phyloP scores from a whole-genome alignment of 768 basidiomycete species.

The Erythrobasidium yunnanense region DNA sequence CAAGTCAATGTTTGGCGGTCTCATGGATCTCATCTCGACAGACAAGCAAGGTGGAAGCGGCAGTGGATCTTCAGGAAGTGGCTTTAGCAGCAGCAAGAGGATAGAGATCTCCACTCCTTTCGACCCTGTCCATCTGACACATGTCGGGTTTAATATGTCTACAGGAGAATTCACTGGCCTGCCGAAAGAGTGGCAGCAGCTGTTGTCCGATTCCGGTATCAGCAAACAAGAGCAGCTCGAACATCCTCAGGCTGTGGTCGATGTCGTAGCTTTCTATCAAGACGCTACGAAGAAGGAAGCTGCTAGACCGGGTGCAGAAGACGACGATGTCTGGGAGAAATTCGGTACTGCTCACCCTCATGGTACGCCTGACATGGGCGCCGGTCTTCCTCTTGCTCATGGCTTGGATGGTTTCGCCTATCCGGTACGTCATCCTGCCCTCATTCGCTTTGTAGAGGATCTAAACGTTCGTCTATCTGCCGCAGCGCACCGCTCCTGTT shows the following conservation, averaged over 20 bases:
- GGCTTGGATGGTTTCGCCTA: not conserved
- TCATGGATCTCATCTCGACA: not conserved
- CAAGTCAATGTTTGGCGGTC: not conserved
- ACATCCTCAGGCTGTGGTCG: slow-evolving; percentile 95
- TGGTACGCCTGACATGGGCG: too few relatives aligned
- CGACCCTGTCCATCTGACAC: slow-evolving; percentile 97
- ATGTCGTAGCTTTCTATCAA: slow-evolving; percentile 97
- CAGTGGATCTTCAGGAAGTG: not conserved
- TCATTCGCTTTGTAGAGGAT: not conserved
- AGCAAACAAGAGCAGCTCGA: slow-evolving; percentile 88
- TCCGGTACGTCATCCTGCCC: not conserved
- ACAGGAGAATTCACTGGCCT: slow-evolving; percentile 97
- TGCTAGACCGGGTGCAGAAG: slow-evolving; percentile 48
- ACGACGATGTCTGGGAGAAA: slow-evolving; percentile 68
- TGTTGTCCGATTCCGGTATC: slow-evolving; percentile 81
- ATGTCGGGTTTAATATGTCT: slow-evolving; percentile 97
- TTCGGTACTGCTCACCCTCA: slow-evolving; percentile 30
- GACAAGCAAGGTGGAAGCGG: not conserved
- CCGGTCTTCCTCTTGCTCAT: too few relatives aligned
- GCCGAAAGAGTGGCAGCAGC: slow-evolving; percentile 98
- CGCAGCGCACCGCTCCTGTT: slow-evolving; percentile 29
- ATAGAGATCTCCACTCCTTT: slow-evolving; percentile 91
- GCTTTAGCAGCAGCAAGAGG: slow-evolving; percentile 30
- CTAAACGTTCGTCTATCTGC: too few relatives aligned
- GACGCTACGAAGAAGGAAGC: slow-evolving; percentile 41